phyloP scores from a whole-genome alignment of 129 eudicot species.

The Arctium minus region DNA sequence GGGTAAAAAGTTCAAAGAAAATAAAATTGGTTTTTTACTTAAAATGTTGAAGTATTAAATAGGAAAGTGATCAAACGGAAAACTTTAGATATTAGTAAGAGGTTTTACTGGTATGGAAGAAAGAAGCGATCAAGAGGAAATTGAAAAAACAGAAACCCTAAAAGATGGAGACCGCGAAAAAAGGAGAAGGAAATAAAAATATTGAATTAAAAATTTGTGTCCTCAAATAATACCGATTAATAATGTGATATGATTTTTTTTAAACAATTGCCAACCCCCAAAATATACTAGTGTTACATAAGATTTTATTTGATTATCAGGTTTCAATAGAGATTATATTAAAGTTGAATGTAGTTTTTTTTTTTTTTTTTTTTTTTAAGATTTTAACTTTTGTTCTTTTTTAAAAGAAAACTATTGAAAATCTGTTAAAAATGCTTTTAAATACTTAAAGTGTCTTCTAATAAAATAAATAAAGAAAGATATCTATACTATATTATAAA shows the following conservation, averaged over 20 bases:
- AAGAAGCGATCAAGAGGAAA: not conserved
- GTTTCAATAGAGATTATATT: not conserved
- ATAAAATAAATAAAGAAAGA: too few species aligned
- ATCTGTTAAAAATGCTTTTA: too few species aligned
- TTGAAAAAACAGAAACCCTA: not conserved
- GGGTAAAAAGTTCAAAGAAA: not conserved
- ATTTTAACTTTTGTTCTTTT: too few species aligned
- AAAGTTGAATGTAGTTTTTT: too few species aligned
- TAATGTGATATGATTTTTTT: not conserved
- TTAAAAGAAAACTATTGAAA: too few species aligned
- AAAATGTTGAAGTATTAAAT: not conserved
- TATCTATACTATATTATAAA: too few species aligned
- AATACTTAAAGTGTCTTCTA: too few species aligned
- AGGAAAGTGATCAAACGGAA: too few species aligned
- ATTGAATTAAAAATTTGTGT: not conserved
- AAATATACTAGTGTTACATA: not conserved
- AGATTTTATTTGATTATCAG: not conserved
- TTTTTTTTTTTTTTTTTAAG: too few species aligned
- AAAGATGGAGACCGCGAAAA: not conserved
- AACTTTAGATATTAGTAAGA: too few species aligned
- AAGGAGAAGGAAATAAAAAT: too few species aligned
- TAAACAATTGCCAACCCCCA: not conserved
- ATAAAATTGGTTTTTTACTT: not conserved
- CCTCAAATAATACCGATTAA: not conserved
- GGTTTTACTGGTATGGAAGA: not conserved